A percentile compares a stretch with the other conserved stretches of the same genome.
These are phyloP conservation scores for Basidioascus undulatus DNA, from an alignment of 768 basidiomycete genomes.

Conservation along the genomic window DNA sequence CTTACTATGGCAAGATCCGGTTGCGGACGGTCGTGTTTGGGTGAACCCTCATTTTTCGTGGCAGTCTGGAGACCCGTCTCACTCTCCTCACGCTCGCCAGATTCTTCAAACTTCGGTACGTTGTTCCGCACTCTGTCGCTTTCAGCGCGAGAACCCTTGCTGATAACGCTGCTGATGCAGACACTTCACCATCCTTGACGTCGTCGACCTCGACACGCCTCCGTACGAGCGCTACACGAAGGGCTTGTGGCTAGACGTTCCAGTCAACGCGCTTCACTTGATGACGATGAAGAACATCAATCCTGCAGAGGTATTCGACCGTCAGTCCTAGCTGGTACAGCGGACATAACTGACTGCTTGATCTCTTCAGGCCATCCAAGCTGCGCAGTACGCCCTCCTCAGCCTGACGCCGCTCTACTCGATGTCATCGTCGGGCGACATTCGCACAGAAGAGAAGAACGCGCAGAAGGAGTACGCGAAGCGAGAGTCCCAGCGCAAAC, in stretches of 20 bases:
- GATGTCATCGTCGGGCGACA: conserved; percentile 30
- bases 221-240: conserved; percentile 48
- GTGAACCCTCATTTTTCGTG: too few relatives aligned
- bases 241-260: conserved; percentile 61
- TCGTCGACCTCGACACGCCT: conserved; percentile 51
- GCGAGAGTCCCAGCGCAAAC: conserved; percentile 30
- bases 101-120: too few relatives aligned
- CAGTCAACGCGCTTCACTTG: conserved; percentile 27
- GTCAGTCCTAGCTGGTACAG: too few relatives aligned
- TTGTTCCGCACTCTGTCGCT: too few relatives aligned
- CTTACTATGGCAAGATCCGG: conserved; percentile 55
- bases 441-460: conserved; percentile 63
- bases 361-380: conserved; percentile 64
- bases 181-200: conserved; percentile 35
- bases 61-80: conserved; percentile 13
- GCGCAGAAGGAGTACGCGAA: conserved; percentile 45
- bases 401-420: conserved; percentile 35
- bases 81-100: too few relatives aligned
- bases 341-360: too few relatives aligned
- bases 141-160: too few relatives aligned
- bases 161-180: conserved; percentile 20
- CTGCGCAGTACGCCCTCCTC: conserved; percentile 60
- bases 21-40: too few relatives aligned
- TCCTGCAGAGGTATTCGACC: too few relatives aligned
- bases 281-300: conserved; percentile 33